Percentiles rank a stretch among this genome's conserved stretches.
phyloP scores from a whole-genome alignment of 176 grass and related monocot genomes.

The Ensete ventricosum region DNA sequence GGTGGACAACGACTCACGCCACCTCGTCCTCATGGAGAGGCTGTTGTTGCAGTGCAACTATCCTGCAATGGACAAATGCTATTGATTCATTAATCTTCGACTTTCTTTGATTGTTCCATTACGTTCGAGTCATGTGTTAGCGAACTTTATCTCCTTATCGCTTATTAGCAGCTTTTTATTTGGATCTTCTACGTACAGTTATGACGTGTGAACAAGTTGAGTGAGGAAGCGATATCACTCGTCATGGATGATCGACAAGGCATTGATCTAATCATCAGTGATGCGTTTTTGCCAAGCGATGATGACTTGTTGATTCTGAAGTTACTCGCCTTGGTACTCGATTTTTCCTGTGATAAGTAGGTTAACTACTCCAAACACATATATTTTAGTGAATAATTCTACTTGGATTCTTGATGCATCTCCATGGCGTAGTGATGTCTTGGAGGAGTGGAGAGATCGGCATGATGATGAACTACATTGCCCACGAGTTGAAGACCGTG shows the following conservation, averaged over 20 bases:
- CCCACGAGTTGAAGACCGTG: slow-evolving; percentile 8
- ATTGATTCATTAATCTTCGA: too few relatives aligned
- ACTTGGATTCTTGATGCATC: neutral
- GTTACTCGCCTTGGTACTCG: slow-evolving; percentile 26
- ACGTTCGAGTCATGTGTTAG: too few relatives aligned
- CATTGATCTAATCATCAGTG: slow-evolving; percentile 39
- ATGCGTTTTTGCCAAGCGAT: slow-evolving; percentile 32
- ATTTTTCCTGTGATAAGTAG: slow-evolving; percentile 41
- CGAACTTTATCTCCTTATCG: too few relatives aligned
- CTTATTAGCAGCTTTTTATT: too few relatives aligned
- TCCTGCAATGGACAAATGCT: neutral
- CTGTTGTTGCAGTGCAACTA: slow-evolving; percentile 35
- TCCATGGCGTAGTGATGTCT: slow-evolving; percentile 25
- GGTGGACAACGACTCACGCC: slow-evolving; percentile 25
- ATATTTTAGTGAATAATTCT: neutral
- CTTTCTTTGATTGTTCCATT: too few relatives aligned
- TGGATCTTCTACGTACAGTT: slow-evolving; percentile 11
- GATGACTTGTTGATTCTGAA: slow-evolving; percentile 32
- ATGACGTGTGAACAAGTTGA: slow-evolving; percentile 9
- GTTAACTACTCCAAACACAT: neutral
- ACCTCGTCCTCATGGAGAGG: slow-evolving; percentile 25
- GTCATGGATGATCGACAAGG: slow-evolving; percentile 26
- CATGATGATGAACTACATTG: slow-evolving; percentile 41
- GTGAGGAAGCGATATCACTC: slow-evolving; percentile 31
- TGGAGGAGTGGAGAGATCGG: slow-evolving; percentile 27